Evolutionary conservation across 345 rosid species (phyloP), one percentile per base, ranked within the genome.

Genomic region (Euphorbia pulcherrima): DNA sequence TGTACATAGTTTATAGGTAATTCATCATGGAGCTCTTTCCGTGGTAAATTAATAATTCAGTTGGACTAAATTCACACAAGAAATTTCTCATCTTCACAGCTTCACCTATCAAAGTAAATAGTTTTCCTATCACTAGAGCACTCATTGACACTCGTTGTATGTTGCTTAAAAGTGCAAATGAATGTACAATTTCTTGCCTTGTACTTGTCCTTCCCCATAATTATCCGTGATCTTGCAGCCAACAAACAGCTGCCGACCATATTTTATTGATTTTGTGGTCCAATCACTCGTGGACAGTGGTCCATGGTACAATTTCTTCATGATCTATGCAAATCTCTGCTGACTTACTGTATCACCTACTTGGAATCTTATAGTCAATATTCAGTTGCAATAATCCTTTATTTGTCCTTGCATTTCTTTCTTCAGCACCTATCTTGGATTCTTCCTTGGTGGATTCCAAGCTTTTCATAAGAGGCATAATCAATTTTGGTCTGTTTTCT

Each of bases 191-290:
- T 37, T 40, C 59, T 30, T 64, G 72, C 50, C 67, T 53, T 46
- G 41, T 58, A 68, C 69, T 33, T 67, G 57, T 27, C 30, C 2
- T 41, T 33, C 37, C 37, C 28, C 1, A 23, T 63, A 39, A 4
- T 46, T 28, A 12, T 62, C 48, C 33, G 30, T 60, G 28, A 13
- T 64, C 59, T 28, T 12, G 27, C 20, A 24, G 44, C 56, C 67
- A 65, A 37, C 65, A 67, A 54, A 46, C 41, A 68, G 68, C 73
- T 73, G 70, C 78, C 73, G 68, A 64, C 80, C 72, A 50, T 29
- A 24, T 65, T 29, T 21, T 68, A 56, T 61, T 56, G 28, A 44
- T 58, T 65, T 60, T 29, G 79, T 68, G 74, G 78, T 60, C 61
- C 61, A 26, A 58, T n/a, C 55, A 24, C 11, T 40, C 20, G 53